Conservation (phyloP, 1,284 basidiomycete genomes). For the Cryptococcus jaspeensis region DNA sequence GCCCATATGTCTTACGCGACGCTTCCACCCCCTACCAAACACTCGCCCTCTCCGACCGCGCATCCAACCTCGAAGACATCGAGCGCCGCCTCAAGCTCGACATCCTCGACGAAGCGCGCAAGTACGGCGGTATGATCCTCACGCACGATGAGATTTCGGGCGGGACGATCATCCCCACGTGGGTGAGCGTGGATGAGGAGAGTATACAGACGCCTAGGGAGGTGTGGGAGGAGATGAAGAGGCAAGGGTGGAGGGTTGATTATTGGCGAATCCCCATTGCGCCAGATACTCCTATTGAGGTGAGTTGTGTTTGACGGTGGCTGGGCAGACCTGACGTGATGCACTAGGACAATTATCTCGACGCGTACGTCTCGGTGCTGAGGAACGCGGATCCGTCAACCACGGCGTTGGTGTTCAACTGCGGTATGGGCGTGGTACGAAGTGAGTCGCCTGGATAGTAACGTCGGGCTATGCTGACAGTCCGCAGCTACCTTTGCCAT, state of each 20-base stretch:
- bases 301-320: conserved; percentile 30
- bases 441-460: conserved; percentile 50
- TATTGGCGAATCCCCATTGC: conserved; percentile 89
- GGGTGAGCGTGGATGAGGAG: conserved; percentile 83
- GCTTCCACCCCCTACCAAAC: conserved; percentile 78
- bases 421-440: conserved; percentile 94
- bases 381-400: conserved; percentile 73
- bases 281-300: conserved; percentile 81
- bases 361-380: conserved; percentile 85
- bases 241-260: conserved; percentile 86
- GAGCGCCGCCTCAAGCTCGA: conserved; percentile 88
- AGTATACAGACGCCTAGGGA: conserved; percentile 87
- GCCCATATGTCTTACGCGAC: conserved; percentile 95
- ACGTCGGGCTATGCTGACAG: background rate
- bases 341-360: conserved; percentile 89
- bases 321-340: conserved; percentile 6
- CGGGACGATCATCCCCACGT: conserved; percentile 84
- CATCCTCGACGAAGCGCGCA: conserved; percentile 82
- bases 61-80: conserved; percentile 93
- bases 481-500: conserved; percentile 82
- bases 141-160: conserved; percentile 78
- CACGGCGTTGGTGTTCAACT: conserved; percentile 90
- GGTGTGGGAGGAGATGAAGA: conserved; percentile 75
- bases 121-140: conserved; percentile 85
- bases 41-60: conserved; percentile 81